Evolutionary conservation across 169 alveolate genomes (phyloP).

Genomic region (Plasmodium fragile): DNA sequence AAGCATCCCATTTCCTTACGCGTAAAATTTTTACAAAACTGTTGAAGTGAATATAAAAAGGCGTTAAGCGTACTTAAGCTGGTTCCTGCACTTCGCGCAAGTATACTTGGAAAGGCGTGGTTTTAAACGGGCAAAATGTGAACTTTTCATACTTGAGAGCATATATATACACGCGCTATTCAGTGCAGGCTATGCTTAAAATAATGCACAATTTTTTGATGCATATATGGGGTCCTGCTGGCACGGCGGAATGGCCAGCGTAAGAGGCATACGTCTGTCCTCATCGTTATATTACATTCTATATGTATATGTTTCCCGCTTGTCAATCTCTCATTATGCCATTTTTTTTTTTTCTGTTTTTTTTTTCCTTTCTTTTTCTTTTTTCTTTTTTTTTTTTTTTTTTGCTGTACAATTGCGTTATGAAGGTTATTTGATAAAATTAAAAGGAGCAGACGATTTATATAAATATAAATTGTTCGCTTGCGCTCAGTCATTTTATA

Average conservation of each 20-base stretch:
- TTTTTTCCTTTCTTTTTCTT: not conserved
- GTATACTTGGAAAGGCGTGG: not conserved
- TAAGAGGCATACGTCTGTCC: not conserved
- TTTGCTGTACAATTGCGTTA: not conserved
- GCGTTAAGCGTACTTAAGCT: not conserved
- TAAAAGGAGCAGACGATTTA: slow-evolving; percentile 3
- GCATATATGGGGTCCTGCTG: not conserved
- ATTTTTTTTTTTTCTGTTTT: not conserved
- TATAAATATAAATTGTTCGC: not conserved
- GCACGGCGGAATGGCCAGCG: not conserved
- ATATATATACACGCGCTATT: not conserved
- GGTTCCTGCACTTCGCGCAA: not conserved
- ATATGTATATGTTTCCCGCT: not conserved
- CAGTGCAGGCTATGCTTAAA: not conserved
- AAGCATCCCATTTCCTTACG: not conserved
- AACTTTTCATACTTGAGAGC: too few relatives aligned
- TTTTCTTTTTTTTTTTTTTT: not conserved
- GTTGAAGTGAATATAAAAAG: not conserved
- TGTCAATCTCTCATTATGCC: slow-evolving; percentile 1
- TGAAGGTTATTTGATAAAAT: not conserved
- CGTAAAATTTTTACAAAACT: not conserved
- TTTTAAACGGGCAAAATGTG: not conserved
- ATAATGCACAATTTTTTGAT: not conserved
- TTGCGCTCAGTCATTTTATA: not conserved
- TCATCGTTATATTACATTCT: not conserved